These are phyloP conservation scores for Calocybe cyanea DNA, from an alignment of 768 basidiomycete genomes.

Conservation along the genomic window DNA sequence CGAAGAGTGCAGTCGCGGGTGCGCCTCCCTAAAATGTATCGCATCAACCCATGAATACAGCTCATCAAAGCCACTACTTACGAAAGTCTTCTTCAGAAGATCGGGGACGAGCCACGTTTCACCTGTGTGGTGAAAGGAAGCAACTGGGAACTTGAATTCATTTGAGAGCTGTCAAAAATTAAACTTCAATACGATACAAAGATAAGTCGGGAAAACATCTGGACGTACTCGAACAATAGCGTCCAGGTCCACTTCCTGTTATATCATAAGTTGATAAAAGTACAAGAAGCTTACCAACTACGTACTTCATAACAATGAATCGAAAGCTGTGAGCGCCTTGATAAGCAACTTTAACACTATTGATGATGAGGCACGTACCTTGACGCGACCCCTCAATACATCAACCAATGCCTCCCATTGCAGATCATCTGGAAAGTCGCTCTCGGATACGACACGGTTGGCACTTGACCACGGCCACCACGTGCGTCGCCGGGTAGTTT, in stretches of 20 bases:
- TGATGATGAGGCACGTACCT: conserved; percentile 33
- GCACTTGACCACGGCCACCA: conserved; percentile 10
- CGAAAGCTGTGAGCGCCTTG: conserved; percentile 23
- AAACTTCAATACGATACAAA: background rate
- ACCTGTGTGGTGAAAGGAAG: conserved; percentile 76
- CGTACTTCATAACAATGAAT: conserved; percentile 42
- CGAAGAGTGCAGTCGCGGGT: conserved; percentile 73
- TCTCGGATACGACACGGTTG: conserved; percentile 16
- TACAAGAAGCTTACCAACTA: background rate
- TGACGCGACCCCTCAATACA: conserved; percentile 69
- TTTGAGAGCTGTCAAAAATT: conserved; percentile 52
- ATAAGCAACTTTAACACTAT: background rate
- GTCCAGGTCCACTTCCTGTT: conserved; percentile 64
- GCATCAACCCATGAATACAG: too few species aligned
- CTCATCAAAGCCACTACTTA: conserved; percentile 18
- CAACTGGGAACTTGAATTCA: conserved; percentile 75
- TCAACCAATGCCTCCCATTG: conserved; percentile 73
- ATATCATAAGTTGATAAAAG: background rate
- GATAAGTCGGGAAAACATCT: background rate
- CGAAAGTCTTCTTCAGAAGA: conserved; percentile 68
- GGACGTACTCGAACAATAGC: conserved; percentile 53
- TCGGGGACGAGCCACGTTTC: conserved; percentile 82
- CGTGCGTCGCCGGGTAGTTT: conserved; percentile 16
- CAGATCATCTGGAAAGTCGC: conserved; percentile 61
- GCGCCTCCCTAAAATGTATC: conserved; percentile 32